Conservation (phyloP, 2,329 filamentous ascomycete species). For the Tympanopsis confertula region DNA sequence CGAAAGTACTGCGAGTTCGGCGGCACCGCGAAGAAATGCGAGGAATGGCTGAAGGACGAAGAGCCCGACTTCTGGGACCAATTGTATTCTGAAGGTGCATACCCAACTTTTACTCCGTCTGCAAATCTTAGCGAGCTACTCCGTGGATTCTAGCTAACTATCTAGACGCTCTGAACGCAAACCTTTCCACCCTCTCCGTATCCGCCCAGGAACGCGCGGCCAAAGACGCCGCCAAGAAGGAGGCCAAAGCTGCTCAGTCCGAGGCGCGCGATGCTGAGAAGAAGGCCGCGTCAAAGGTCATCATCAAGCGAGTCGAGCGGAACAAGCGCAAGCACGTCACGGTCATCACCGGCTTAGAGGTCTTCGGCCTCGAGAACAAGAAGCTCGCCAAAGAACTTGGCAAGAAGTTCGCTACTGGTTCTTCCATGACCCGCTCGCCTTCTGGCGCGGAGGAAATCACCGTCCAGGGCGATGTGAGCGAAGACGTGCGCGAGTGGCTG, state of each 20-base stretch:
- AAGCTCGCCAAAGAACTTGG: conserved; percentile 59
- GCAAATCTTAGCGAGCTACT: not conserved
- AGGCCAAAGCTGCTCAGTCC: conserved; percentile 57
- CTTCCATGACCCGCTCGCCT: conserved; percentile 51
- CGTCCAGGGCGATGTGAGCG: conserved; percentile 58
- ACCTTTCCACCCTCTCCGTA: conserved; percentile 47
- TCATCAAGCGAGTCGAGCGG: conserved; percentile 58
- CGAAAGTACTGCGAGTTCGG: conserved; percentile 66
- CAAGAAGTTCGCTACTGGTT: conserved; percentile 63
- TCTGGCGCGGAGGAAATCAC: conserved; percentile 53
- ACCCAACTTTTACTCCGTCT: not conserved
- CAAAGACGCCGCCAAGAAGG: conserved; percentile 56
- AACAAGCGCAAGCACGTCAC: conserved; percentile 63
- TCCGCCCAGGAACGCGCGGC: conserved; percentile 25
- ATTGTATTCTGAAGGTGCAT: conserved; percentile 45
- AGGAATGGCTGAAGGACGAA: conserved; percentile 49
- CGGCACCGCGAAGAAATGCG: conserved; percentile 57
- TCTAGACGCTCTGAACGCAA: conserved; percentile 41
- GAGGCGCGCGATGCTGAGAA: conserved; percentile 52
- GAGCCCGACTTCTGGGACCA: conserved; percentile 42
- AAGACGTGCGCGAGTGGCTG: conserved; percentile 54
- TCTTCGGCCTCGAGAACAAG: conserved; percentile 54
- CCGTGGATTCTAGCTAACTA: not conserved
- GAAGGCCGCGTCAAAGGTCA: conserved; percentile 46
- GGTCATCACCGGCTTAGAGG: conserved; percentile 49